Conservation (phyloP, 179 eudicot genomes). For the Patellifolia procumbens region DNA sequence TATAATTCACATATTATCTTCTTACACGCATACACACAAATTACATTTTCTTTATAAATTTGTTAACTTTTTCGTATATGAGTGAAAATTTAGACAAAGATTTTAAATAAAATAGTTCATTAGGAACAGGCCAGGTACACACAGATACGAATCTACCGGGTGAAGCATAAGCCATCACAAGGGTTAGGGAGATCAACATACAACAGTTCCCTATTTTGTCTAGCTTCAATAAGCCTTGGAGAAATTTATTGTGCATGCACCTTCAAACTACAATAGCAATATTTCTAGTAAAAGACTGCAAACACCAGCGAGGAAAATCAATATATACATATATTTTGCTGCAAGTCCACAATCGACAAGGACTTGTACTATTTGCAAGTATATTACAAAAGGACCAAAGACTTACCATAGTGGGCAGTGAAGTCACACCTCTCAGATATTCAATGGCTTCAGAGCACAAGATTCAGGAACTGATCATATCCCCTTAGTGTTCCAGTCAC, state of each 20-base stretch:
- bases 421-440: slow-evolving; percentile 71
- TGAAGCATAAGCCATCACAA: neutral
- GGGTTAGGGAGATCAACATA: neutral
- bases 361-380: neutral
- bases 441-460: slow-evolving; percentile 93
- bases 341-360: neutral
- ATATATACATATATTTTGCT: no score
- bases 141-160: neutral
- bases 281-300: neutral
- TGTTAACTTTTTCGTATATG: no score
- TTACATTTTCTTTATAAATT: no score
- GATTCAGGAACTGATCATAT: slow-evolving; percentile 93
- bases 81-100: no score
- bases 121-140: no score
- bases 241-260: neutral
- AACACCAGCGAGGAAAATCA: neutral
- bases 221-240: neutral
- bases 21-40: no score
- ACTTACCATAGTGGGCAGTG: neutral
- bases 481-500: slow-evolving; percentile 94
- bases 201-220: neutral
- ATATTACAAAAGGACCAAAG: neutral
- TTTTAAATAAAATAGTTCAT: no score
- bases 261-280: neutral
- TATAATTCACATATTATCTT: no score